Conservation (phyloP, 2,329 filamentous ascomycete genomes). For the Colletotrichum sojae region DNA sequence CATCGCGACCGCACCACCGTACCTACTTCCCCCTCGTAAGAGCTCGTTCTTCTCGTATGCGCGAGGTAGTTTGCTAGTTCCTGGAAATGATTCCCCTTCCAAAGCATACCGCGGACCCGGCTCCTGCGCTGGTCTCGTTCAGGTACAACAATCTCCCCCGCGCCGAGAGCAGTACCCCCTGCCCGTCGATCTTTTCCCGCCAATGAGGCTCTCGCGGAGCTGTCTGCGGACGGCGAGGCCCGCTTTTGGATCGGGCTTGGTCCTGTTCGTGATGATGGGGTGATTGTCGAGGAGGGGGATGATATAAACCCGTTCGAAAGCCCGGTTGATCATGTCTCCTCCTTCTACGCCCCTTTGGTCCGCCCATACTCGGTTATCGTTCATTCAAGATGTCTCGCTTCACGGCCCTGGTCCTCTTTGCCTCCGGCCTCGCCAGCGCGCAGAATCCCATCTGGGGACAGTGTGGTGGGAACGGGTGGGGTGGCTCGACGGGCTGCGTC, state of each 20-base stretch:
- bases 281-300: not conserved
- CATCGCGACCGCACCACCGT: conserved; percentile 19
- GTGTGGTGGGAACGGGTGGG: conserved; percentile 58
- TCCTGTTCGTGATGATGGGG: not conserved
- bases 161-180: not conserved
- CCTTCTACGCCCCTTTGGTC: not conserved
- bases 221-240: not conserved
- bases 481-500: conserved; percentile 56
- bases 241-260: not conserved
- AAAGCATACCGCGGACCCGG: conserved; percentile 21
- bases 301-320: conserved; percentile 11
- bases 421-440: conserved; percentile 25
- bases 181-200: conserved; percentile 26
- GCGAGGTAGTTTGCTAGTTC: too few relatives aligned
- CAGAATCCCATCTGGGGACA: conserved; percentile 48
- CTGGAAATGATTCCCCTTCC: not conserved
- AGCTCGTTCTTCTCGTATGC: too few relatives aligned
- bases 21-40: not conserved
- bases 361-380: not conserved
- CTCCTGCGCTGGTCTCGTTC: conserved; percentile 1
- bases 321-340: not conserved
- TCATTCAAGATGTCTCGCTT: conserved; percentile 29
- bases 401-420: conserved; percentile 12
- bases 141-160: conserved; percentile 11
- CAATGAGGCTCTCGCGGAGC: conserved; percentile 8